Evolutionary conservation across 2,329 filamentous ascomycete genomes (phyloP).

Genomic region (Sarocladiaceae sp.): DNA sequence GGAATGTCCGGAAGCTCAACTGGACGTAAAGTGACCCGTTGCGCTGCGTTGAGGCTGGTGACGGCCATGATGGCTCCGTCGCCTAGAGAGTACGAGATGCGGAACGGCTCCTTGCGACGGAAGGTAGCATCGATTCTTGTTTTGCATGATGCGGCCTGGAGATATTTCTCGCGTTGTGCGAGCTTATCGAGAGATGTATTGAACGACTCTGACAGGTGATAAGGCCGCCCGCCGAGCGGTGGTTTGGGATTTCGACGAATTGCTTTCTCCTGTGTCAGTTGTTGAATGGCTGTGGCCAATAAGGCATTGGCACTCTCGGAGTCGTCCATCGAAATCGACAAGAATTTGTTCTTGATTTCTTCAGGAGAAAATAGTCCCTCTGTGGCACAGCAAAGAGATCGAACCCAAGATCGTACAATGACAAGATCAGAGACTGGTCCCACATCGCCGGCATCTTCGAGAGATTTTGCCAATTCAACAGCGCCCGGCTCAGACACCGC

Average conservation of each 20-base stretch:
- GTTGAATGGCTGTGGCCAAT: conserved; percentile 43
- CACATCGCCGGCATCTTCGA: background rate
- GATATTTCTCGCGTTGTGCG: conserved; percentile 49
- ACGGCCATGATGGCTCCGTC: conserved; percentile 66
- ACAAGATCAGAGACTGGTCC: conserved; percentile 22
- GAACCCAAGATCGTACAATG: conserved; percentile 55
- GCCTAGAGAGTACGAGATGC: conserved; percentile 52
- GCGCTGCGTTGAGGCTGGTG: conserved; percentile 59
- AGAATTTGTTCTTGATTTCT: conserved; percentile 46
- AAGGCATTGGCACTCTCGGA: conserved; percentile 34
- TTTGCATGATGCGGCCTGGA: conserved; percentile 58
- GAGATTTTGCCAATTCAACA: conserved; percentile 16
- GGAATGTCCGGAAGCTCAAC: conserved; percentile 57
- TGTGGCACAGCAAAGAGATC: conserved; percentile 53
- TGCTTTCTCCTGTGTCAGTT: conserved; percentile 47
- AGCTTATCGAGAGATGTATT: conserved; percentile 52
- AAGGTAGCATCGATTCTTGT: conserved; percentile 54
- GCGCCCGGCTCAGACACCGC: conserved; percentile 44
- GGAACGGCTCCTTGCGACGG: conserved; percentile 32
- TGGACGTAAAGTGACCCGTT: conserved; percentile 50
- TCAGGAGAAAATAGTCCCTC: conserved; percentile 43
- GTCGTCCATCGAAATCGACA: conserved; percentile 39
- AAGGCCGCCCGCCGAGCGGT: conserved; percentile 55
- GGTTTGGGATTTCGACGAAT: conserved; percentile 58
- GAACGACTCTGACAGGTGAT: conserved; percentile 58